phyloP scores from a whole-genome alignment of 495 filamentous ascomycete genomes.

The Daldinia vernicosa region DNA sequence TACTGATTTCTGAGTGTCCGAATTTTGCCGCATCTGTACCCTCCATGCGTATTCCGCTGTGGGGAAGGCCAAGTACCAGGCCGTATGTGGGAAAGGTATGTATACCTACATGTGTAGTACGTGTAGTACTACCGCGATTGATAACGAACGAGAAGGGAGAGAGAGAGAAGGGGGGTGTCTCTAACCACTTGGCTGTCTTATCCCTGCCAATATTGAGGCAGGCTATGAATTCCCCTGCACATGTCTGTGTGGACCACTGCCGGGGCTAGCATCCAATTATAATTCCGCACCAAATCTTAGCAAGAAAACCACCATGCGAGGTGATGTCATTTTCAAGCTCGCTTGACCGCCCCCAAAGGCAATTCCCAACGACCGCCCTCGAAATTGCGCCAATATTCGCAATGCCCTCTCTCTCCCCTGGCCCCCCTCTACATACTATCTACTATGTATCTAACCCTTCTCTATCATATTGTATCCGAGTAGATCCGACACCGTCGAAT shows the following conservation, averaged over 20 bases:
- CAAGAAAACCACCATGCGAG: slow-evolving; percentile 32
- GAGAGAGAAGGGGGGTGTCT: slow-evolving; percentile 22
- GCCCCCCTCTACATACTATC: slow-evolving; percentile 28
- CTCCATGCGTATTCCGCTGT: slow-evolving; percentile 34
- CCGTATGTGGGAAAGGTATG: slow-evolving; percentile 16
- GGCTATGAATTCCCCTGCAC: slow-evolving; percentile 38
- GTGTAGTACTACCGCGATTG: not conserved
- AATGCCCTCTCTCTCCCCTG: slow-evolving; percentile 23
- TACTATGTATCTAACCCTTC: too few species aligned
- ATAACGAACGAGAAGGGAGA: slow-evolving; percentile 10
- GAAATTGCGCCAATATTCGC: slow-evolving; percentile 44
- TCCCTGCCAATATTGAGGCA: slow-evolving; percentile 41
- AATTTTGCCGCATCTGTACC: slow-evolving; percentile 36
- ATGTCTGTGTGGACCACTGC: slow-evolving; percentile 26
- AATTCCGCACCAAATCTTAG: slow-evolving; percentile 12
- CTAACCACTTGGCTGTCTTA: slow-evolving; percentile 16
- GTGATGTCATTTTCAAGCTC: slow-evolving; percentile 39
- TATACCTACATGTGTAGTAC: not conserved
- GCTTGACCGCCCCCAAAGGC: slow-evolving; percentile 42
- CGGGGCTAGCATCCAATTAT: slow-evolving; percentile 18
- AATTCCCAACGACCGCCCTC: slow-evolving; percentile 41
- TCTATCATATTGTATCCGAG: not conserved
- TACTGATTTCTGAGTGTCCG: slow-evolving; percentile 24
- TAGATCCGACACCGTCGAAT: slow-evolving; percentile 29
- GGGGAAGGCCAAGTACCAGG: slow-evolving; percentile 26